phyloP scores from a whole-genome alignment of 805 yeast species.

The Lachancea nothofagi region DNA sequence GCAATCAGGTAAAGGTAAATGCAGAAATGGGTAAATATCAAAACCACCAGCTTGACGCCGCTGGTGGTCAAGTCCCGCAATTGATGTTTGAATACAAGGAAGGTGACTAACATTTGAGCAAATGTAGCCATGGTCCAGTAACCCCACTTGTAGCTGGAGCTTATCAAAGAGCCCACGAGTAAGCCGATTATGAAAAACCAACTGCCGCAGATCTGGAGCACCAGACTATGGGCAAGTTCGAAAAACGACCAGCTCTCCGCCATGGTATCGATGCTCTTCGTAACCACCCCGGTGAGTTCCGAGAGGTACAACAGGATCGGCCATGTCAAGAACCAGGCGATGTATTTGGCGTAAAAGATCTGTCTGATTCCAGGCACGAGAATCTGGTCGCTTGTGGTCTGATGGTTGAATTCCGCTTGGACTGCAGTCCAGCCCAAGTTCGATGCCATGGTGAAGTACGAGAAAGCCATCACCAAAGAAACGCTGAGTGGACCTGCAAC shows the following conservation, averaged over 20 bases:
- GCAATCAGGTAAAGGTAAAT: constrained; percentile 40
- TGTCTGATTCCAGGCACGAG: constrained; percentile 35
- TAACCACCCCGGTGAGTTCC: constrained; percentile 16
- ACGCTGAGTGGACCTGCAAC: constrained; percentile 32
- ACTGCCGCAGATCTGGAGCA: constrained; percentile 40
- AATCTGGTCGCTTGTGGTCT: constrained; percentile 24
- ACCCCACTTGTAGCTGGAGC: constrained; percentile 62
- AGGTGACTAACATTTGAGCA: constrained; percentile 39
- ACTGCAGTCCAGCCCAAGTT: constrained; percentile 41
- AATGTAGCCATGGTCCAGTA: constrained; percentile 50
- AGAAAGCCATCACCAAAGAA: constrained; percentile 34
- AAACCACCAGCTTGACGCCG: constrained; percentile 13
- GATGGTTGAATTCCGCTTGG: constrained; percentile 38
- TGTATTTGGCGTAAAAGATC: constrained; percentile 40
- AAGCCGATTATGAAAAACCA: constrained; percentile 48
- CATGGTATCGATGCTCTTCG: constrained; percentile 5
- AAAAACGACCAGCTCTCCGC: constrained; percentile 12
- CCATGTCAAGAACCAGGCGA: constrained; percentile 45
- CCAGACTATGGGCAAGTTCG: constrained; percentile 25
- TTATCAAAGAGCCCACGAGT: constrained; percentile 51
- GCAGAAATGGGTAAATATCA: constrained; percentile 30
- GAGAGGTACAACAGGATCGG: constrained; percentile 35
- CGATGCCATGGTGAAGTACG: constrained; percentile 43
- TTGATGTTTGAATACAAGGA: constrained; percentile 29
- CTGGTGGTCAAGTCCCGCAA: constrained; percentile 17